Percentiles rank a stretch among this genome's conserved stretches.
Conservation (phyloP, 2,329 filamentous ascomycete species). For the Pleoardoris graminearum region DNA sequence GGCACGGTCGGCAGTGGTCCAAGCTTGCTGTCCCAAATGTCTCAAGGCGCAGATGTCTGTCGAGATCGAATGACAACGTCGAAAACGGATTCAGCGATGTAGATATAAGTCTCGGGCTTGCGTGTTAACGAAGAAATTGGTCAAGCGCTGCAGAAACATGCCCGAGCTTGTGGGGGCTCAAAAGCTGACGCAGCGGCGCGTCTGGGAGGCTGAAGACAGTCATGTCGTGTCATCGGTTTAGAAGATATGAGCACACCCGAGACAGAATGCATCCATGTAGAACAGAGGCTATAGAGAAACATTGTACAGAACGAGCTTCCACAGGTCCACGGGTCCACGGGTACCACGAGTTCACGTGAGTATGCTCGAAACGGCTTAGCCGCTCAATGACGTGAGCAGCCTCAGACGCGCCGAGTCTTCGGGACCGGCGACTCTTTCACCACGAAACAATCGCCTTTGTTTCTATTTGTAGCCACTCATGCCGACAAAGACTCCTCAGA, state of each 20-base stretch:
- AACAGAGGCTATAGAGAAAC: neutral
- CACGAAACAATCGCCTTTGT: neutral
- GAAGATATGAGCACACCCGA: neutral
- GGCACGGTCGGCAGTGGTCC: slow-evolving; percentile 19
- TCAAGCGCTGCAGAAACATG: neutral
- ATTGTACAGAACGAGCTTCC: no score
- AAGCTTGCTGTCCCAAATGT: no score
- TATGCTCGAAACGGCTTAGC: no score
- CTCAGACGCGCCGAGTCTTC: neutral
- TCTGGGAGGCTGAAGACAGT: neutral
- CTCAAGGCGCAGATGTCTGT: no score
- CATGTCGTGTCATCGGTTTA: neutral
- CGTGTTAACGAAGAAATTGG: no score
- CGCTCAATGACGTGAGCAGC: no score
- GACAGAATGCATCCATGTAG: neutral
- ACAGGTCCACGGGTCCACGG: no score
- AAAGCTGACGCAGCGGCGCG: slow-evolving; percentile 5
- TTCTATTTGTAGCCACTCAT: slow-evolving; percentile 1
- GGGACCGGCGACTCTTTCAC: neutral
- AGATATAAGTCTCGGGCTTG: neutral
- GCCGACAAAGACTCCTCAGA: slow-evolving; percentile 3
- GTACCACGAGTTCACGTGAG: slow-evolving; percentile 1
- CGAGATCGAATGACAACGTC: no score
- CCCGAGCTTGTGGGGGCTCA: neutral
- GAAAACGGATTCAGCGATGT: no score